Base-by-base conservation (phyloP, 2,329 filamentous ascomycete species). In the Didymellaceae sp. region DNA sequence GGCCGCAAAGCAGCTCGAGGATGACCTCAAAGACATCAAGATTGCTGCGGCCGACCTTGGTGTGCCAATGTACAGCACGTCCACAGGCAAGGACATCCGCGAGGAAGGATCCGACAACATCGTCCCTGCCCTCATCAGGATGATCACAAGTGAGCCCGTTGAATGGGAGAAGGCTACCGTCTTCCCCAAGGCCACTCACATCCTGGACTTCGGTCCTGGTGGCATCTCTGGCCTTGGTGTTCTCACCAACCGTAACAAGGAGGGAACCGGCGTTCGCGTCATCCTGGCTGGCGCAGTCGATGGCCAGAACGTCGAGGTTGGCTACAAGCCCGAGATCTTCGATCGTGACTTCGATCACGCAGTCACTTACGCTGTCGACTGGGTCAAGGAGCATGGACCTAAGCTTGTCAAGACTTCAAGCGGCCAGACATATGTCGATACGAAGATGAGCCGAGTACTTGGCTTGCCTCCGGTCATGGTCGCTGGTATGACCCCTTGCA, bases 311-410 rank as follows among this genome's bases (percentile, higher is more conserved):
- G 81, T 83, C 24, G 94, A 97, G 74, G 88, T 99, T 55, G 94
- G 94, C 46, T 99, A 97, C 81, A 99, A 99, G 82, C 89, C 93
- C 2, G 94, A 99, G 77, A 82, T 99, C 42, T 99, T 99, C 65
- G 93, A 99, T 71, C 89, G 94, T 49, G 94, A 99, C 71, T 91
- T 92, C 67, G 90, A 97, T 70, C 86, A 97, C 67, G 92, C 94
- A 5, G 88, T 99, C 67, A 94, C 92, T 74, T 97, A 91, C 72
- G 93, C 94, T 39, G 88, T 91, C 22, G 91, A 99, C 75, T 99
- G 95, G 95, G 91, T 99, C 50, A 95, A 95, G 75, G 92, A 97
- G 73, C 92, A 94, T 70, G 92, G 93, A 8, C 94, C 95, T n/a
- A 88, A 87, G 52, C 82, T 99, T 33, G 86, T 96, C 64, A 94